Base-by-base conservation (phyloP, 2,329 filamentous ascomycete genomes). In the Nannizziopsis arthrosporioides region DNA sequence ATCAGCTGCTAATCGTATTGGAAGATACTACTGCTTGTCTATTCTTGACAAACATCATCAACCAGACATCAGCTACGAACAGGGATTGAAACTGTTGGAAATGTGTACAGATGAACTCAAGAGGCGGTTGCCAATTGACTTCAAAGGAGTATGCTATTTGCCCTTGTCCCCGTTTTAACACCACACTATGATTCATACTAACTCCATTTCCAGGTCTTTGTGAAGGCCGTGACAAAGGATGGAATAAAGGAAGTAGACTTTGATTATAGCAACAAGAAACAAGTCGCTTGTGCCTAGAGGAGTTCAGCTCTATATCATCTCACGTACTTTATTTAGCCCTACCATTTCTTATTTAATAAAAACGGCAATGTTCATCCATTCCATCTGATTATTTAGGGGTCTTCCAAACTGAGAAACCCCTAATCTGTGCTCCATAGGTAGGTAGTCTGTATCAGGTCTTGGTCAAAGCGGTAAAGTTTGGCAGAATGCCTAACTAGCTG, bases 21-120 rank as follows among this genome's bases (percentile, higher is more conserved):
- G 3, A 42, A 87, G 82, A 71, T 96, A 96, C 76, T 98, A 98
- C 76, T 98, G 92, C 68, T 77, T 98, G 53, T 93, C 87, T 5
- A 93, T 94, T 58, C 80, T 98, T 44, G 92, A 98, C 73, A 98
- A 98, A 75, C 92, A 98, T 68, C 92, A 98, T 67, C 85, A 95
- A 63, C 90, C 92, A 42, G 84, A 95, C 63, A 96, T 98, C 68
- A 78, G 77, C 53, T 81, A 92, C 47, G 88, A 84, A 54, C 79
- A 94, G 67, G 92, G 92, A 49, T 78, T 94, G 71, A 92, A 94
- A 75, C 80, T 98, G 54, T 73, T 98, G 61, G 82, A 80, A 60
- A 84, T 95, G 82, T 98, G 92, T 73, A 92, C 86, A 57, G 89
- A 96, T 67, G 92, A 98, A 75, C 73, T 98, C 64, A 94, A 95